These are phyloP conservation scores for Porcisia deanei DNA, from an alignment of 208 protist genomes.

Conservation along the genomic window DNA sequence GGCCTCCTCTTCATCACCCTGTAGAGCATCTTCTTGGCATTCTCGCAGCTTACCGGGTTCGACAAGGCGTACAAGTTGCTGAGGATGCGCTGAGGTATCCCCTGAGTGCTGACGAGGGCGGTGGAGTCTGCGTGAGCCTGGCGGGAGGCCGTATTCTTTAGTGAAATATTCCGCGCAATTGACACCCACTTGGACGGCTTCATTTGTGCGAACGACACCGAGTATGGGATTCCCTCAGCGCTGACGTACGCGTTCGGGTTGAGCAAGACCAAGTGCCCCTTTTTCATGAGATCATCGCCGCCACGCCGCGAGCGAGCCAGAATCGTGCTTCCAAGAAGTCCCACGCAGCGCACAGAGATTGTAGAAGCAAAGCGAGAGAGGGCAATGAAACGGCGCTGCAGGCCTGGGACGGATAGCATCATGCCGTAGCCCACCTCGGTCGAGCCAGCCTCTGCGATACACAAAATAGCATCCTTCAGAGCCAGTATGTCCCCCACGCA, in stretches of 20 bases:
- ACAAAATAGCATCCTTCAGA: slow-evolving; percentile 81
- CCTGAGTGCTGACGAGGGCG: slow-evolving; percentile 12
- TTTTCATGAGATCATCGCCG: slow-evolving; percentile 38
- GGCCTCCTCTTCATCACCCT: slow-evolving; percentile 74
- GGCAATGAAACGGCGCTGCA: slow-evolving; percentile 64
- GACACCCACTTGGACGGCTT: slow-evolving; percentile 59
- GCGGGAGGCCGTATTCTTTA: slow-evolving; percentile 40
- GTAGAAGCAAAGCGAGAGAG: slow-evolving; percentile 72
- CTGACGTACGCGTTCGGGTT: slow-evolving; percentile 87
- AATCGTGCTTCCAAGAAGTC: slow-evolving; percentile 51
- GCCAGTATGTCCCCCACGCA: slow-evolving; percentile 61
- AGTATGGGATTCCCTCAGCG: slow-evolving; percentile 80
- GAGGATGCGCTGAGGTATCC: slow-evolving; percentile 48
- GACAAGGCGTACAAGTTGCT: slow-evolving; percentile 69
- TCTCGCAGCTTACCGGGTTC: slow-evolving; percentile 82
- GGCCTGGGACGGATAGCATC: slow-evolving; percentile 47
- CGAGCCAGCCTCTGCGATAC: slow-evolving; percentile 69
- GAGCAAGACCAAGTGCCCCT: slow-evolving; percentile 53
- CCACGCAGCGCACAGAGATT: slow-evolving; percentile 65
- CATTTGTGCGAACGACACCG: slow-evolving; percentile 76
- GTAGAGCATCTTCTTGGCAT: slow-evolving; percentile 71
- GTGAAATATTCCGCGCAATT: slow-evolving; percentile 41
- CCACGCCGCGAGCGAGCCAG: slow-evolving; percentile 57
- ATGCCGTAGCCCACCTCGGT: slow-evolving; percentile 72
- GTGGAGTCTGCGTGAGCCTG: slow-evolving; percentile 51